Conservation (phyloP, 2,329 filamentous ascomycete species). For the Chaetomiaceae sp. region DNA sequence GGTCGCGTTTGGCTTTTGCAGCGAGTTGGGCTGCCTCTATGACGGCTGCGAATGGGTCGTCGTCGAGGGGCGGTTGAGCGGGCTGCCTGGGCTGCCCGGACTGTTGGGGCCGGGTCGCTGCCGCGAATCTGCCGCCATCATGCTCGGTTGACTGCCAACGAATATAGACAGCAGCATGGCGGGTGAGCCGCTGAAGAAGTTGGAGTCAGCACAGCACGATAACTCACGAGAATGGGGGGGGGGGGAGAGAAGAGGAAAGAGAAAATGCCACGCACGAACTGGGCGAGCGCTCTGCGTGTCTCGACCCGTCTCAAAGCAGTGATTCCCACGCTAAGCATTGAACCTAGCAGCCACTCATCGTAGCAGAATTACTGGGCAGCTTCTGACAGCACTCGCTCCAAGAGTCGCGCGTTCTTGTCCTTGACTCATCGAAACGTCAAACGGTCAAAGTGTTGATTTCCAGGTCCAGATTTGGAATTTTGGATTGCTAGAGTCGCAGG, state of each 20-base stretch:
- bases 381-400: not conserved
- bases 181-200: slow-evolving; percentile 2
- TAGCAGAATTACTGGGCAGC: slow-evolving; percentile 8
- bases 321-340: slow-evolving; percentile 28
- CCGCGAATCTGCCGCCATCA: not conserved
- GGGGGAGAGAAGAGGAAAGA: not conserved
- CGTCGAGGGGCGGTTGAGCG: not conserved
- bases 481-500: not conserved
- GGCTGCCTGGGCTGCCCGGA: not conserved
- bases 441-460: not conserved
- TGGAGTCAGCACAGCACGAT: not conserved
- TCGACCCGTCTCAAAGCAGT: slow-evolving; percentile 21
- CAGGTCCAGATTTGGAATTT: not conserved
- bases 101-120: not conserved
- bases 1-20: too few relatives aligned
- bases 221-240: too few relatives aligned
- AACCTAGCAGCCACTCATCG: slow-evolving; percentile 23
- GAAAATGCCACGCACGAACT: not conserved
- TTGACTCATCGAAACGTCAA: not conserved
- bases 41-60: not conserved
- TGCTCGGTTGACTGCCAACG: not conserved
- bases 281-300: slow-evolving; percentile 7
- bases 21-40: not conserved
- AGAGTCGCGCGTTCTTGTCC: not conserved
- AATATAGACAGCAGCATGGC: not conserved